Conservation (phyloP, 2,329 filamentous ascomycete genomes). For the Xylariaceae sp. region DNA sequence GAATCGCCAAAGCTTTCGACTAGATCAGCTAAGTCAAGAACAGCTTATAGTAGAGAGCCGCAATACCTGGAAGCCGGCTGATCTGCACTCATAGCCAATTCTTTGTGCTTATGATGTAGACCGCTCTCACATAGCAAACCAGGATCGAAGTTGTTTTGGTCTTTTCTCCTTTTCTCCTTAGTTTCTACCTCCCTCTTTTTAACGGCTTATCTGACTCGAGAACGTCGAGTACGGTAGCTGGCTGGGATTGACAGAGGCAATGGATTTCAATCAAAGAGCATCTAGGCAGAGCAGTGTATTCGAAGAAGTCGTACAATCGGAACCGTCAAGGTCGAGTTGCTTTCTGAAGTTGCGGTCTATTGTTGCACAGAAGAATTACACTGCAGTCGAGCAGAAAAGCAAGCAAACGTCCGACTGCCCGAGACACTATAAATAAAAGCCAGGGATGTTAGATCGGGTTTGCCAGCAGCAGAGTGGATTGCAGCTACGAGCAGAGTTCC, state of each 20-base stretch:
- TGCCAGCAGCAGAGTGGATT: no score
- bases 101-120: slow-evolving; percentile 11
- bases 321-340: slow-evolving; percentile 3
- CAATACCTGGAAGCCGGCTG: slow-evolving; percentile 53
- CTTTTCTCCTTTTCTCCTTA: no score
- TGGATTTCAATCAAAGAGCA: slow-evolving; percentile 3
- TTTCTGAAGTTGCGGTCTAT: slow-evolving; percentile 14
- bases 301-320: neutral
- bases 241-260: slow-evolving; percentile 1
- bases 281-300: slow-evolving; percentile 1
- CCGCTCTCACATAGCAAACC: slow-evolving; percentile 18
- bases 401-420: slow-evolving; percentile 8
- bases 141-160: slow-evolving; percentile 4
- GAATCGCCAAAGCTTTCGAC: slow-evolving; percentile 58
- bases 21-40: slow-evolving; percentile 21
- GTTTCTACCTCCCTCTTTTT: neutral
- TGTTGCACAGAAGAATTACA: slow-evolving; percentile 16
- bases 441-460: slow-evolving; percentile 4
- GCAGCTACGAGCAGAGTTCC: no score
- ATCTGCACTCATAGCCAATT: slow-evolving; percentile 63
- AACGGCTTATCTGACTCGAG: slow-evolving; percentile 10
- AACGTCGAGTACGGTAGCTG: slow-evolving; percentile 7
- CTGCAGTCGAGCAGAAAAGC: slow-evolving; percentile 11
- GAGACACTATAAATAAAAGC: slow-evolving; percentile 8
- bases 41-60: slow-evolving; percentile 9